Evolutionary conservation across 1,284 basidiomycete genomes (phyloP).

Genomic region (Hortiboletus rubellus): DNA sequence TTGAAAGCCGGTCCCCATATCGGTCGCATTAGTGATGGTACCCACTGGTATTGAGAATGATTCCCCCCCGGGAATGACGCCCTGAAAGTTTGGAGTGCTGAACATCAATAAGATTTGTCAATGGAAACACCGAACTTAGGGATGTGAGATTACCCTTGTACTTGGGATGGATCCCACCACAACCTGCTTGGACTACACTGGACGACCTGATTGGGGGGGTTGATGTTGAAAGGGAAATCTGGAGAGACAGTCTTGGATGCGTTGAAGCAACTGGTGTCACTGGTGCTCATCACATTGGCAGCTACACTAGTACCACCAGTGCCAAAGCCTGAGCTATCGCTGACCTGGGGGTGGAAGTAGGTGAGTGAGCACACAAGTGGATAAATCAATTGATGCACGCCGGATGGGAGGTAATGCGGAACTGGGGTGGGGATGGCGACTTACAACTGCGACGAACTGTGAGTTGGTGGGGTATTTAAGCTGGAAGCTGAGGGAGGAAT

Average conservation of each 20-base stretch:
- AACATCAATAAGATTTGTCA: background rate
- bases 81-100: slow-evolving; percentile 61
- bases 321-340: slow-evolving; percentile 67
- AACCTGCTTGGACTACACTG: slow-evolving; percentile 61
- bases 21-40: slow-evolving; percentile 40
- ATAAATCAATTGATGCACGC: background rate
- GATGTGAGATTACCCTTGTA: slow-evolving; percentile 53
- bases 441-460: slow-evolving; percentile 72
- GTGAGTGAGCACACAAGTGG: background rate
- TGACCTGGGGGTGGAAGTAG: slow-evolving; percentile 51
- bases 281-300: slow-evolving; percentile 52
- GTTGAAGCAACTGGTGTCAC: slow-evolving; percentile 63
- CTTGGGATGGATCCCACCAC: slow-evolving; percentile 55
- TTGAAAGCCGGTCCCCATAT: slow-evolving; percentile 60
- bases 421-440: slow-evolving; percentile 32
- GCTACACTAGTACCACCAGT: slow-evolving; percentile 72
- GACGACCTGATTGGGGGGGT: slow-evolving; percentile 58
- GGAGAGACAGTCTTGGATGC: slow-evolving; percentile 48
- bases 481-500: slow-evolving; percentile 50
- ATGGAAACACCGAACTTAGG: background rate
- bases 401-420: background rate
- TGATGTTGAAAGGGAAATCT: slow-evolving; percentile 58
- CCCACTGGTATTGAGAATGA: slow-evolving; percentile 63
- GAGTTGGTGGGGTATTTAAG: slow-evolving; percentile 67
- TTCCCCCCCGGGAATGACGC: slow-evolving; percentile 75